Conservation (phyloP, 305 asterid species). For the Fraxinus albicans region DNA sequence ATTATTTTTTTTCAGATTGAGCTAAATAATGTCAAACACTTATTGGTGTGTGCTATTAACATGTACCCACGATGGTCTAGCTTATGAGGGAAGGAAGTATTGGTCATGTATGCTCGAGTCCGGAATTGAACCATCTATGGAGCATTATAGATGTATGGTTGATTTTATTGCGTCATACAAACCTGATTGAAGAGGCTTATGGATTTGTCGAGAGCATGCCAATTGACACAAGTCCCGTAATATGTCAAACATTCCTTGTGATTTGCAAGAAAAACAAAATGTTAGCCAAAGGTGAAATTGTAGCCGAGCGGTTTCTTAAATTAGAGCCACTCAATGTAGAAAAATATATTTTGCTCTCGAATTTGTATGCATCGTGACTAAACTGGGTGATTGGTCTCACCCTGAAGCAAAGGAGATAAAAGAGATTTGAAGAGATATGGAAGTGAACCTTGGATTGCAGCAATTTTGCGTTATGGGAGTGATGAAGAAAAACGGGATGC, state of each 20-base stretch:
- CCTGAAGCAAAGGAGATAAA: constrained; percentile 27
- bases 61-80: constrained; percentile 59
- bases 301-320: constrained; percentile 47
- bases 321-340: constrained; percentile 56
- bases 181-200: constrained; percentile 46
- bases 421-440: constrained; percentile 26
- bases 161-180: constrained; percentile 63
- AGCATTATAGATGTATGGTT: constrained; percentile 37
- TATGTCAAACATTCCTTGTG: constrained; percentile 46
- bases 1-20: constrained; percentile 15
- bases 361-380: constrained; percentile 44
- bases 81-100: constrained; percentile 51
- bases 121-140: constrained; percentile 60
- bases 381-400: constrained; percentile 31
- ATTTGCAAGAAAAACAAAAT: constrained; percentile 53
- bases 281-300: constrained; percentile 47
- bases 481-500: constrained; percentile 27
- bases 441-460: constrained; percentile 38
- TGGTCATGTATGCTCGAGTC: constrained; percentile 42
- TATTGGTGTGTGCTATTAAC: constrained; percentile 53
- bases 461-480: constrained; percentile 20
- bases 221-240: constrained; percentile 48
- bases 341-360: constrained; percentile 26
- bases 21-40: constrained; percentile 56
- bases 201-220: constrained; percentile 53